These are phyloP conservation scores for Wallacemonas sp. DNA, from an alignment of 208 protist genomes.

Conservation along the genomic window DNA sequence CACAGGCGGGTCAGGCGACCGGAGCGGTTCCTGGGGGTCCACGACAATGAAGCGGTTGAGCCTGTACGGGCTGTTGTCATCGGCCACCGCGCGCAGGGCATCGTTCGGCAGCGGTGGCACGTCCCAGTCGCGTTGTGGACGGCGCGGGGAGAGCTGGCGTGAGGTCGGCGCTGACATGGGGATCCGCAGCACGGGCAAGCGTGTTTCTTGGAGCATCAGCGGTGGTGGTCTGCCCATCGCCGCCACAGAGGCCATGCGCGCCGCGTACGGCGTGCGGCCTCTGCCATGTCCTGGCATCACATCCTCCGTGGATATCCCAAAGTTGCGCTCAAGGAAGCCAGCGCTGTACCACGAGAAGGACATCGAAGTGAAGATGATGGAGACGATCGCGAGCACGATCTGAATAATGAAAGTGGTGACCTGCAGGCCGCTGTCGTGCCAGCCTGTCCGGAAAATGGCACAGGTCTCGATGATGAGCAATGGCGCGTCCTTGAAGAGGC, in stretches of 20 bases:
- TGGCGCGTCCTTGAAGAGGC: constrained; percentile 56
- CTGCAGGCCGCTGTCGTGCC: constrained; percentile 38
- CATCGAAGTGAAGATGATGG: constrained; percentile 37
- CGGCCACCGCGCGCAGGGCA: not conserved
- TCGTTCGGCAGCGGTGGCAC: not conserved
- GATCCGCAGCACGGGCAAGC: not conserved
- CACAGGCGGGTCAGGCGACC: not conserved
- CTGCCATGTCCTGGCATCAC: constrained; percentile 1
- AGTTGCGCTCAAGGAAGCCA: constrained; percentile 48
- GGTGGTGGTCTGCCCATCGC: constrained; percentile 23
- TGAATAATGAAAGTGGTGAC: constrained; percentile 50
- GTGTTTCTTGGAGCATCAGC: constrained; percentile 24
- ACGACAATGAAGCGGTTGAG: not conserved
- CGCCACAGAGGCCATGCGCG: constrained; percentile 10
- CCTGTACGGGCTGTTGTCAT: not conserved
- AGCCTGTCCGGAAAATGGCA: constrained; percentile 37
- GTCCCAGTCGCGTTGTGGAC: too few relatives aligned
- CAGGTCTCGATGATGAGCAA: constrained; percentile 49
- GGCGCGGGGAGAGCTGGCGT: not conserved
- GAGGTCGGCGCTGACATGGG: constrained; percentile 5
- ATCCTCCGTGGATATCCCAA: constrained; percentile 20
- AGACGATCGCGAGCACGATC: constrained; percentile 44
- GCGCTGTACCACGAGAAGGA: constrained; percentile 49
- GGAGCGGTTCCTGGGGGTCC: not conserved
- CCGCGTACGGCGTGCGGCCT: not conserved